Conservation (phyloP, 805 yeast species). For the Kodamaea neixiangensis region DNA sequence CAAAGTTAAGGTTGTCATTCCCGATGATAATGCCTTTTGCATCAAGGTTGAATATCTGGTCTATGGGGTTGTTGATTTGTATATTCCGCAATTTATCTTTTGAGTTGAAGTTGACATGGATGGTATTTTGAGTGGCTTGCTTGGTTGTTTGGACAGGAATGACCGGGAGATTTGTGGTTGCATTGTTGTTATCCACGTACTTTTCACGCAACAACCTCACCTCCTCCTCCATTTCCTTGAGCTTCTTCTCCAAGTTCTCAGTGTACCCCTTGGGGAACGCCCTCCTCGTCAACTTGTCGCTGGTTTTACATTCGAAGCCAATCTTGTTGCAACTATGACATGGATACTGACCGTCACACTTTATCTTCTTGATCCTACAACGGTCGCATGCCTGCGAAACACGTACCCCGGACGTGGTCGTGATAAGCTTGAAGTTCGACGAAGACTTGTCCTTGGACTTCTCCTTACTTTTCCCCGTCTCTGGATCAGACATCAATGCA, state of each 20-base stretch:
- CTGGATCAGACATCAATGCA: slow-evolving; percentile 5
- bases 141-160: slow-evolving; percentile 3
- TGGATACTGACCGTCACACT: slow-evolving; percentile 73
- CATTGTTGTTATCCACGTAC: slow-evolving; percentile 2
- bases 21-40: slow-evolving; percentile 46
- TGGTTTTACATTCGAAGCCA: slow-evolving; percentile 67
- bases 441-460: slow-evolving; percentile 18
- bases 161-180: slow-evolving; percentile 1
- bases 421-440: slow-evolving; percentile 38
- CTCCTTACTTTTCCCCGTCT: slow-evolving; percentile 2
- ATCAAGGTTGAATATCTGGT: slow-evolving; percentile 46
- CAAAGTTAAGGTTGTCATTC: slow-evolving; percentile 46
- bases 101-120: slow-evolving; percentile 4
- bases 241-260: slow-evolving; percentile 65
- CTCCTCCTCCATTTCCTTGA: slow-evolving; percentile 62
- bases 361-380: slow-evolving; percentile 73
- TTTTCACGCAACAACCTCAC: slow-evolving; percentile 41
- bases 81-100: slow-evolving; percentile 9
- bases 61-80: slow-evolving; percentile 45
- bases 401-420: slow-evolving; percentile 44
- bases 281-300: slow-evolving; percentile 72
- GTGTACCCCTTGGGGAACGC: slow-evolving; percentile 84
- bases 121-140: background rate
- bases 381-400: slow-evolving; percentile 83
- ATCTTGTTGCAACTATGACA: slow-evolving; percentile 68